Evolutionary conservation across 2,329 filamentous ascomycete genomes (phyloP).

Genomic region (Xylariaceae sp.): DNA sequence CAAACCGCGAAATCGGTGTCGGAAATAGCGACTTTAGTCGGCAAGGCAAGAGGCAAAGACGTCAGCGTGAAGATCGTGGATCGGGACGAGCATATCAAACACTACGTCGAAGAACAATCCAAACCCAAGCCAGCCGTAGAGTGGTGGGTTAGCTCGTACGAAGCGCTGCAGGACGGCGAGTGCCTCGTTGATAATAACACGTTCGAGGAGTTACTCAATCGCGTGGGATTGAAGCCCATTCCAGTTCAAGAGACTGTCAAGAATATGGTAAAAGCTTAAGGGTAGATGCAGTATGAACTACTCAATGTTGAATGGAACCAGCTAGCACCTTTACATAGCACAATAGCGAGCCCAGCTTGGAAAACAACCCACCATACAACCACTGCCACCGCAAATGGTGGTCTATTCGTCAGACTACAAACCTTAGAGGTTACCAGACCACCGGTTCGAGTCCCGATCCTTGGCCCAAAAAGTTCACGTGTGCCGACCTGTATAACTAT

Average conservation of each 20-base stretch:
- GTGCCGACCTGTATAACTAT: no score
- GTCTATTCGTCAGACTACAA: no score
- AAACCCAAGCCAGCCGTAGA: slow-evolving; percentile 18
- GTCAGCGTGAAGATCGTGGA: slow-evolving; percentile 25
- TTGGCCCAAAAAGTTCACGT: no score
- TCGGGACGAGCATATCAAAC: slow-evolving; percentile 20
- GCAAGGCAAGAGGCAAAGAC: slow-evolving; percentile 18
- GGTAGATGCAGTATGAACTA: no score
- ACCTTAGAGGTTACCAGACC: no score
- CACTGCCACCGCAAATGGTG: no score
- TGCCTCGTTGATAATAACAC: slow-evolving; percentile 30
- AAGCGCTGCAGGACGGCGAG: slow-evolving; percentile 29
- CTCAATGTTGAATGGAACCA: no score
- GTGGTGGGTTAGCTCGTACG: slow-evolving; percentile 33
- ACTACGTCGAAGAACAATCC: slow-evolving; percentile 25
- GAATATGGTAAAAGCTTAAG: slow-evolving; percentile 20
- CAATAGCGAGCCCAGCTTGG: no score
- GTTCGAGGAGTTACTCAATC: slow-evolving; percentile 37
- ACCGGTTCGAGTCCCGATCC: no score
- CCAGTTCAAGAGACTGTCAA: slow-evolving; percentile 25
- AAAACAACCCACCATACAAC: no score
- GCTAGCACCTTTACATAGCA: no score
- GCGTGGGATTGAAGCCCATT: slow-evolving; percentile 25
- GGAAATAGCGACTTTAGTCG: slow-evolving; percentile 27
- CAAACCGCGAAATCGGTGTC: slow-evolving; percentile 19